These are phyloP conservation scores for Massariosphaeria phaeospora DNA, from an alignment of 495 filamentous ascomycete genomes.

Conservation along the genomic window DNA sequence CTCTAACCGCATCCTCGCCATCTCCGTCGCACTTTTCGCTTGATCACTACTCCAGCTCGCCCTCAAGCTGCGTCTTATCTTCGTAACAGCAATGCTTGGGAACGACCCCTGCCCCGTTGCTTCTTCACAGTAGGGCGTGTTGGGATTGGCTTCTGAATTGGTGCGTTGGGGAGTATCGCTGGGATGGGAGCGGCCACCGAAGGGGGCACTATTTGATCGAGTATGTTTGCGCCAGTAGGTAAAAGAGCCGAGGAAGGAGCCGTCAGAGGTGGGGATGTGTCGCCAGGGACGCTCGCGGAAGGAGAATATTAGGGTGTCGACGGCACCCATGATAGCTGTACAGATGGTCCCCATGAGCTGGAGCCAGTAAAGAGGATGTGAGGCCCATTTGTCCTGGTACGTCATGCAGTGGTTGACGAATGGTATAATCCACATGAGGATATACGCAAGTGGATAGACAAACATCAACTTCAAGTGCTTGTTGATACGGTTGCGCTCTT, in stretches of 20 bases:
- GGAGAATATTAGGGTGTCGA: constrained; percentile 63
- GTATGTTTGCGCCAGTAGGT: too few relatives aligned
- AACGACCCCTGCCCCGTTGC: not conserved
- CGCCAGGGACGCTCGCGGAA: constrained; percentile 65
- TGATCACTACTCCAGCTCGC: constrained; percentile 4
- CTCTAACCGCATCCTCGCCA: constrained; percentile 19
- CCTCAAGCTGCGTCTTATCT: not conserved
- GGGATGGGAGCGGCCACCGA: too few relatives aligned
- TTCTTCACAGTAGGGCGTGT: too few relatives aligned
- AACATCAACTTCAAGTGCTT: constrained; percentile 65
- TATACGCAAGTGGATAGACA: constrained; percentile 66
- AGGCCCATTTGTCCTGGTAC: constrained; percentile 52
- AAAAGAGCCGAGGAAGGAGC: constrained; percentile 44
- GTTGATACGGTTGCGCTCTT: constrained; percentile 50
- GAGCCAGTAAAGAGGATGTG: constrained; percentile 52
- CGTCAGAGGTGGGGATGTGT: constrained; percentile 48
- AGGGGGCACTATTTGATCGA: too few relatives aligned
- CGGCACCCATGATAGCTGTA: constrained; percentile 56
- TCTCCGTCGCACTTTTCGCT: constrained; percentile 3
- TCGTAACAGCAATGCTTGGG: not conserved
- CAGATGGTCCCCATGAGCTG: constrained; percentile 51
- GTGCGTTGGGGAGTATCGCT: too few relatives aligned
- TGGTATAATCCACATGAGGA: constrained; percentile 67
- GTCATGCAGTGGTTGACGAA: constrained; percentile 58
- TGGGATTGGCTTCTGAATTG: too few relatives aligned